phyloP scores from a whole-genome alignment of 176 grass and related monocot genomes.

The Typha latifolia region DNA sequence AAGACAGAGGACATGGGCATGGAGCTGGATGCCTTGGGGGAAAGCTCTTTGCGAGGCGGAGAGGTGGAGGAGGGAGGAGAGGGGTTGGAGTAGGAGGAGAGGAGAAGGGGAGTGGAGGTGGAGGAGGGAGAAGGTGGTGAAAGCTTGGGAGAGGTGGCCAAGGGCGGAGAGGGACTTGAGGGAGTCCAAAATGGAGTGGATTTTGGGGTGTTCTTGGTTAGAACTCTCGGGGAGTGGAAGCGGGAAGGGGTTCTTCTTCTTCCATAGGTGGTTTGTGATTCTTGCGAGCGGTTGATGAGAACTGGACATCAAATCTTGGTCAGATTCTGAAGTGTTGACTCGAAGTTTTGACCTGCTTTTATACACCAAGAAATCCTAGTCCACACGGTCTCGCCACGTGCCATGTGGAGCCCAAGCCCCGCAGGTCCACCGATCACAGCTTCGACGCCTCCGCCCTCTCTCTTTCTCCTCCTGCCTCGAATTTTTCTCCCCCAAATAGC shows the following conservation, averaged over 20 bases:
- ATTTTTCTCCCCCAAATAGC: background rate
- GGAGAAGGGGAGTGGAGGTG: slow-evolving; percentile 9
- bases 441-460: background rate
- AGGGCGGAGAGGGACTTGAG: slow-evolving; percentile 1
- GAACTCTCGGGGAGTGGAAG: background rate
- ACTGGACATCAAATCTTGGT: too few species aligned
- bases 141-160: slow-evolving; percentile 39
- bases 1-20: slow-evolving; percentile 31
- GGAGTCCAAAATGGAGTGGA: background rate
- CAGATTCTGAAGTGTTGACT: too few species aligned
- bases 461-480: background rate
- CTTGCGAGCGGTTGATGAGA: too few species aligned
- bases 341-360: too few species aligned
- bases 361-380: too few species aligned
- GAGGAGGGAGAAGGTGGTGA: slow-evolving; percentile 34
- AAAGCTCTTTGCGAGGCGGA: slow-evolving; percentile 11
- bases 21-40: slow-evolving; percentile 31
- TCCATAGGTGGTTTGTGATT: background rate
- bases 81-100: slow-evolving; percentile 2
- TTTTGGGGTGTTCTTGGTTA: background rate
- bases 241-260: background rate
- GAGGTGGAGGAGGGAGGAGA: slow-evolving; percentile 33
- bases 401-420: background rate
- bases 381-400: background rate
- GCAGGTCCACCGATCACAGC: background rate